These are phyloP conservation scores for Leucocoprinus birnbaumii DNA, from an alignment of 768 basidiomycete species.

Conservation along the genomic window DNA sequence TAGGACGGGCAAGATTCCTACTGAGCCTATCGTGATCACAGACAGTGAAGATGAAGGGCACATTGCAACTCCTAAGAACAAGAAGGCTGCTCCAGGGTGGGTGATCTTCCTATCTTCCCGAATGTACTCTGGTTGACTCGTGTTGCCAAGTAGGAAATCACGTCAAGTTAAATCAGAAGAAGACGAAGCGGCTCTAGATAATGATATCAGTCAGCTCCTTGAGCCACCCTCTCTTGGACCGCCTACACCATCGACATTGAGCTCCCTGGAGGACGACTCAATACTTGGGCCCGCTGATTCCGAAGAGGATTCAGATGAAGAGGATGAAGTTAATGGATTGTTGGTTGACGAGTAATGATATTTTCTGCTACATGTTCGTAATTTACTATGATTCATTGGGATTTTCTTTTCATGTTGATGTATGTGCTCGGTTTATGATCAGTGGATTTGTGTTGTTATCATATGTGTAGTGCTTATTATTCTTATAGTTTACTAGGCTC, in stretches of 20 bases:
- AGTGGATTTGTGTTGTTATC: not conserved
- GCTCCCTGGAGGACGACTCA: conserved; percentile 35
- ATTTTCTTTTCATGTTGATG: not conserved
- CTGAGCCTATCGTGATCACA: conserved; percentile 30
- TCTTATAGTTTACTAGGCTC: not conserved
- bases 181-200: conserved; percentile 24
- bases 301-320: conserved; percentile 37
- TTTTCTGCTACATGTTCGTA: not conserved
- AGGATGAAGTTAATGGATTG: conserved; percentile 50
- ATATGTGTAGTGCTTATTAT: not conserved
- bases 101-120: not conserved
- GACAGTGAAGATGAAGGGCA: conserved; percentile 30
- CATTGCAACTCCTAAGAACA: not conserved
- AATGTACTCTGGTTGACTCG: not conserved
- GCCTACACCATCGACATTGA: conserved; percentile 14
- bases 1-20: conserved; percentile 39
- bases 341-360: conserved; percentile 28
- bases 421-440: too few species aligned
- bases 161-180: conserved; percentile 14
- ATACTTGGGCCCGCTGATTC: conserved; percentile 35
- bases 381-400: not conserved
- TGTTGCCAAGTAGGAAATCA: not conserved
- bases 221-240: conserved; percentile 18
- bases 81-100: not conserved
- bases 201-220: conserved; percentile 37